Evolutionary conservation across 73 alveolate genomes (phyloP).

Genomic region (Symbiodinium natans): DNA sequence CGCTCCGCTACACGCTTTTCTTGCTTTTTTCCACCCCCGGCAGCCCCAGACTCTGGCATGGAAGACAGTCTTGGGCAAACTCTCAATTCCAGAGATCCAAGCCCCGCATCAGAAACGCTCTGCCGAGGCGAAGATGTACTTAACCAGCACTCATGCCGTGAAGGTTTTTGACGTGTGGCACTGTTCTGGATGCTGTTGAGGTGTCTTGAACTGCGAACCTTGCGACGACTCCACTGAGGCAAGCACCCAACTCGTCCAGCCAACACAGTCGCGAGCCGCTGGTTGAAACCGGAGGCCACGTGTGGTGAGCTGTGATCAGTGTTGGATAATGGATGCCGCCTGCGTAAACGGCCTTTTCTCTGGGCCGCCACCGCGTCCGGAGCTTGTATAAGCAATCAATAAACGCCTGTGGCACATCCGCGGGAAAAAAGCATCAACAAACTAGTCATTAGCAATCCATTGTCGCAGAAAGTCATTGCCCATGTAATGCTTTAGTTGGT

Average conservation of each 20-base stretch:
- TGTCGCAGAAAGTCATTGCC: background rate
- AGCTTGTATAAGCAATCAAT: constrained; percentile 60
- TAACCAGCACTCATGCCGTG: too few relatives aligned
- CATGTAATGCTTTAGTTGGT: background rate
- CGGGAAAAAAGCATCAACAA: background rate
- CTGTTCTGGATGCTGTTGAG: background rate
- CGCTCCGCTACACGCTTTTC: too few relatives aligned
- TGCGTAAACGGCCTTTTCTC: constrained; percentile 45
- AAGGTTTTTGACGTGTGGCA: too few relatives aligned
- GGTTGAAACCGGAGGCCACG: constrained; percentile 93
- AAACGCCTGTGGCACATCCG: constrained; percentile 29
- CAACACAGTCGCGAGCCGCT: constrained; percentile 81
- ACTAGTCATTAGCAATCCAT: background rate
- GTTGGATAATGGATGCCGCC: constrained; percentile 92
- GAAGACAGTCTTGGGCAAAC: too few relatives aligned
- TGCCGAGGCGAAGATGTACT: too few relatives aligned
- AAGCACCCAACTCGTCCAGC: constrained; percentile 68
- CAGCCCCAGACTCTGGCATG: too few relatives aligned
- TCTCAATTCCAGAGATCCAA: too few relatives aligned
- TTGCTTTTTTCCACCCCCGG: too few relatives aligned
- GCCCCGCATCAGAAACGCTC: too few relatives aligned
- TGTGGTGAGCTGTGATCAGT: constrained; percentile 63
- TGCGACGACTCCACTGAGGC: background rate
- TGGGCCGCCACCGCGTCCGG: constrained; percentile 88
- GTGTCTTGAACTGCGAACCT: background rate